Evolutionary conservation across 495 filamentous ascomycete genomes (phyloP), one percentile per base, ranked within the genome.

Genomic region (Penicillium maclennaniae): DNA sequence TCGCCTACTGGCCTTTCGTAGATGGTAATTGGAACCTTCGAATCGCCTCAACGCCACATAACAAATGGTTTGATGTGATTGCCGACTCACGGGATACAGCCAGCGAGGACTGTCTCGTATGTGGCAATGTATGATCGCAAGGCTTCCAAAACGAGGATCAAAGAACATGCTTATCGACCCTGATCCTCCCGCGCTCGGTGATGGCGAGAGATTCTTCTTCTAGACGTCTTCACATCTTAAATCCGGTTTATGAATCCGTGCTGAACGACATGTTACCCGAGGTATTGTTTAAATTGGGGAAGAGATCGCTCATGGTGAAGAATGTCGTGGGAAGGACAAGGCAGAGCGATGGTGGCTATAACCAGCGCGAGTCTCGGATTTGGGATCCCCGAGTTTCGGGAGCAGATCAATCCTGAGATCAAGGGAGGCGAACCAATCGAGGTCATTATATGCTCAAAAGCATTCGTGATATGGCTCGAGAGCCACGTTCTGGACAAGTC

Each of bases 1-100:
- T 45, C 17, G 55, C 42, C 12, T 49, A 28, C 19, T 58, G 55
- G 53, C 53, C 53, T 4, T 55, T 50, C 47, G 23, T 36, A 17
- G 45, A 23, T 9, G 37, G 8, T 26, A 14, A 34, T 1, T 23
- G 45, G 4, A 39, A 27, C 15, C 39, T 39, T 41, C 38, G 28
- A n/a, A 49, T 49, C 16, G 20, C 40, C 1, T 10, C n/a, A n/a
- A 15, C 20, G 1, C 20, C 15, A 15, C 17, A 8, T 27, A 55
- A 49, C 25, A 55, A 49, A 7, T 55, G 53, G 53, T 15, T 55
- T 7, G 15, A 23, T 15, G 34, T 55, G 6, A 36, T 55, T 17
- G 25, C 28, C 17, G 53, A 49, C 34, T 15, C 39, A 0, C 19
- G 31, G 6, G 45, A 49, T 17, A 20, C 40, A 8, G 36, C 51